These are phyloP conservation scores for Parachaetomium inaequale DNA, from an alignment of 495 filamentous ascomycete genomes.

Conservation along the genomic window DNA sequence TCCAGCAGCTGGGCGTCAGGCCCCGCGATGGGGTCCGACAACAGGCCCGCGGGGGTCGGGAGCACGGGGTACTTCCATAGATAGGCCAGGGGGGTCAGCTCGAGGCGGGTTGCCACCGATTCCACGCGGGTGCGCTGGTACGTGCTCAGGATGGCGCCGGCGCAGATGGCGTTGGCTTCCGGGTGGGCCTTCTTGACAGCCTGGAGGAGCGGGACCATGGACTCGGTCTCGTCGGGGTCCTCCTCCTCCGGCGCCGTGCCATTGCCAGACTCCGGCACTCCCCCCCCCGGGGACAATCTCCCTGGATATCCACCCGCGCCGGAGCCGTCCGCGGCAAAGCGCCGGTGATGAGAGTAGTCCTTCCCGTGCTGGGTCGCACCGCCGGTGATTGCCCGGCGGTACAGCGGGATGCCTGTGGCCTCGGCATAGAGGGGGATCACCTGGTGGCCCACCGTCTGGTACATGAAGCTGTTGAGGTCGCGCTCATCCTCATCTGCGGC, in stretches of 20 bases:
- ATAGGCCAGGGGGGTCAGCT: slow-evolving; percentile 74
- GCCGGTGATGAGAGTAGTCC: slow-evolving; percentile 49
- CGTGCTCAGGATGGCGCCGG: slow-evolving; percentile 87
- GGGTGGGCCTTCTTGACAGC: slow-evolving; percentile 64
- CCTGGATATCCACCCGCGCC: slow-evolving; percentile 5
- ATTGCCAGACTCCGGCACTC: background rate
- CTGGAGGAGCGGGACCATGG: slow-evolving; percentile 66
- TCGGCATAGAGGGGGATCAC: slow-evolving; percentile 80
- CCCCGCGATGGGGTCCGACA: slow-evolving; percentile 20
- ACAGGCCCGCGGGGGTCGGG: slow-evolving; percentile 38
- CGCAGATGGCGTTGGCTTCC: slow-evolving; percentile 74
- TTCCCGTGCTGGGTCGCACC: slow-evolving; percentile 60
- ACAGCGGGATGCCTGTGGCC: slow-evolving; percentile 74
- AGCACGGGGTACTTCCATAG: slow-evolving; percentile 89
- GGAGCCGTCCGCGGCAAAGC: background rate
- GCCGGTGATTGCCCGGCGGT: slow-evolving; percentile 69
- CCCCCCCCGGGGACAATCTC: background rate
- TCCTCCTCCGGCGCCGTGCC: background rate
- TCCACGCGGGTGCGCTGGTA: slow-evolving; percentile 96
- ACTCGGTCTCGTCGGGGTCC: slow-evolving; percentile 79
- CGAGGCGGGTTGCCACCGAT: slow-evolving; percentile 73
- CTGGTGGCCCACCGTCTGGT: slow-evolving; percentile 90
- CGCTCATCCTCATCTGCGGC: slow-evolving; percentile 46
- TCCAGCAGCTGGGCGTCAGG: slow-evolving; percentile 57
- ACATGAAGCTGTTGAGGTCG: slow-evolving; percentile 97